Conservation (phyloP, 1,284 basidiomycete genomes). For the Termitomyces sp. region DNA sequence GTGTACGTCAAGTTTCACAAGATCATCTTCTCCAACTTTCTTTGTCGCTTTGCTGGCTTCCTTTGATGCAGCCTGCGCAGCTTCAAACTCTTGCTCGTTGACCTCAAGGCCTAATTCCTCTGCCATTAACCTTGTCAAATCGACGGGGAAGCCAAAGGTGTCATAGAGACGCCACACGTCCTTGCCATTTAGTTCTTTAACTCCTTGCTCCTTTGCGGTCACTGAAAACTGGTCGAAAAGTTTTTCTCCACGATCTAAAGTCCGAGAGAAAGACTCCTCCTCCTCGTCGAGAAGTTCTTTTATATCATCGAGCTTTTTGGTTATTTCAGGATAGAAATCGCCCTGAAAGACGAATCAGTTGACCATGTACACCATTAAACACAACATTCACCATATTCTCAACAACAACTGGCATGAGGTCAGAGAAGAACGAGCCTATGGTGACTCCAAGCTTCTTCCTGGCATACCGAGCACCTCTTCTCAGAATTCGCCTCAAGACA, state of each 20-base stretch:
- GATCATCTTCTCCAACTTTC: slow-evolving; percentile 66
- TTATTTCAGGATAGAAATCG: slow-evolving; percentile 90
- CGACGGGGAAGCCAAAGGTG: slow-evolving; percentile 97
- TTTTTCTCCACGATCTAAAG: slow-evolving; percentile 94
- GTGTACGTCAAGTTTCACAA: slow-evolving; percentile 93
- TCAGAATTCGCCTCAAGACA: slow-evolving; percentile 87
- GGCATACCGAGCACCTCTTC: slow-evolving; percentile 91
- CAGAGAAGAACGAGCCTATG: slow-evolving; percentile 95
- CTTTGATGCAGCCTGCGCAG: slow-evolving; percentile 84
- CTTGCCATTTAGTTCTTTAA: slow-evolving; percentile 75
- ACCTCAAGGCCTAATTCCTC: slow-evolving; percentile 86
- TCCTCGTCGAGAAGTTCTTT: slow-evolving; percentile 98
- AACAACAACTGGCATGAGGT: slow-evolving; percentile 84
- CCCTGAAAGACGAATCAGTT: slow-evolving; percentile 48
- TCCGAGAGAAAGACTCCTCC: slow-evolving; percentile 94
- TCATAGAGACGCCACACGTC: slow-evolving; percentile 99
- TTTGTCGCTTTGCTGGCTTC: slow-evolving; percentile 83
- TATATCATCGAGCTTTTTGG: slow-evolving; percentile 78
- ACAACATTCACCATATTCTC: slow-evolving; percentile 73
- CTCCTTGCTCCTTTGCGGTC: slow-evolving; percentile 60
- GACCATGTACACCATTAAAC: neutral
- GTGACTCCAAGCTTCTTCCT: slow-evolving; percentile 93
- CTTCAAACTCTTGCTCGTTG: slow-evolving; percentile 88
- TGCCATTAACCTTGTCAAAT: slow-evolving; percentile 96
- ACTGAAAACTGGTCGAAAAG: slow-evolving; percentile 90